Conservation (phyloP, 116 monocot genomes). For the Posidonia oceanica region DNA sequence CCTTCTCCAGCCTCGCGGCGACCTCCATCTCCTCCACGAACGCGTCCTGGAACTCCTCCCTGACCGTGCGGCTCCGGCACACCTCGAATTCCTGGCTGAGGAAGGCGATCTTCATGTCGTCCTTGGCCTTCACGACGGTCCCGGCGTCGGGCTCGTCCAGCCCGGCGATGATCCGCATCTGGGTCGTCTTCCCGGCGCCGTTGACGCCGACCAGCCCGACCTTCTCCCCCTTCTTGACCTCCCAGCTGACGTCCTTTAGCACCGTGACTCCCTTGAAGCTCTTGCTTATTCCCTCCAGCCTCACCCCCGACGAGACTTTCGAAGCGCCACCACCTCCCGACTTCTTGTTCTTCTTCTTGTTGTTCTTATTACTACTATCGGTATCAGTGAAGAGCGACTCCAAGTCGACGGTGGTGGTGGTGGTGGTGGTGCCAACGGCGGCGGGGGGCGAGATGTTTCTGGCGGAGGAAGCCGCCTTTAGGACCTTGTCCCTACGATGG, state of each 20-base stretch:
- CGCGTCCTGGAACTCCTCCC: conserved; percentile 82
- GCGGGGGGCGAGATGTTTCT: conserved; percentile 2
- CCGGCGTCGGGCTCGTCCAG: conserved; percentile 84
- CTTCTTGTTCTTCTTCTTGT: conserved; percentile 26
- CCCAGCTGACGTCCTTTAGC: conserved; percentile 84
- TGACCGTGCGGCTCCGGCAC: conserved; percentile 66
- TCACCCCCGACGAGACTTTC: conserved; percentile 65
- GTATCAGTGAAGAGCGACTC: conserved; percentile 46
- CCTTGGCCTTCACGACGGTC: conserved; percentile 61
- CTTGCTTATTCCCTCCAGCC: conserved; percentile 73
- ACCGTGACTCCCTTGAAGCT: conserved; percentile 72
- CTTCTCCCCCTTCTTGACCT: conserved; percentile 91
- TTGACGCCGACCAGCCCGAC: conserved; percentile 92
- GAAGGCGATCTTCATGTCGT: conserved; percentile 88
- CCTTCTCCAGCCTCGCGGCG: conserved; percentile 62
- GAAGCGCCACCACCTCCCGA: conserved; percentile 43
- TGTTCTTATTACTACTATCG: conserved; percentile 5
- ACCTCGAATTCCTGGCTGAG: conserved; percentile 98
- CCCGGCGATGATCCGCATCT: conserved; percentile 80
- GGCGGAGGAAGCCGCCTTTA: background rate
- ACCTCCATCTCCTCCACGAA: conserved; percentile 95
- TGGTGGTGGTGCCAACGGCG: background rate
- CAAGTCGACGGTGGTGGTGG: conserved; percentile 19
- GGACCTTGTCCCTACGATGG: too few relatives aligned
- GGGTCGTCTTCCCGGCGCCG: conserved; percentile 95